Percentiles rank a stretch among this genome's conserved stretches.
Evolutionary conservation across 495 filamentous ascomycete species (phyloP).

Genomic region (Aspergillus haitiensis): DNA sequence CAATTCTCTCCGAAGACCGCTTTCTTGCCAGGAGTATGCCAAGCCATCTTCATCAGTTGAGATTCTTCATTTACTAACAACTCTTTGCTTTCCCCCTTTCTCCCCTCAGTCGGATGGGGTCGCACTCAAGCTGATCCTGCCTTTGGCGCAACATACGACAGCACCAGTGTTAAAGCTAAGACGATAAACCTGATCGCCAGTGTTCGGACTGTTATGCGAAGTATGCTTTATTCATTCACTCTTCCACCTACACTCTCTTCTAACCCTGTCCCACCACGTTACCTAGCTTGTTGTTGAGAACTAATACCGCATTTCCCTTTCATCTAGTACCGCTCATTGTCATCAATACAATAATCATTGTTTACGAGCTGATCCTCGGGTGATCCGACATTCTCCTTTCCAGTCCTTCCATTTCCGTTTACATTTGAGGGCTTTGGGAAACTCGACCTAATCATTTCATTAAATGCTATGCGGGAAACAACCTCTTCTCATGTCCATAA

Average conservation of each 20-base stretch:
- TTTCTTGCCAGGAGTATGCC: conserved; percentile 89
- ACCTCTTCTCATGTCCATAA: background rate
- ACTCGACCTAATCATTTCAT: background rate
- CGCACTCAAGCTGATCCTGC: conserved; percentile 62
- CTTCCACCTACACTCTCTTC: background rate
- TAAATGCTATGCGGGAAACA: no score
- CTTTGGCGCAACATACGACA: conserved; percentile 71
- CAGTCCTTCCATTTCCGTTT: background rate
- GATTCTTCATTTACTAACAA: no score
- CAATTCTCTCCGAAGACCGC: conserved; percentile 94
- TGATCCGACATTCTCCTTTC: conserved; percentile 41
- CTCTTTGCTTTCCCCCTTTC: background rate
- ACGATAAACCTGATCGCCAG: conserved; percentile 86
- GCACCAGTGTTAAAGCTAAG: conserved; percentile 79
- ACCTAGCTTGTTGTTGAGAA: background rate
- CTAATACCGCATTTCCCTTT: background rate
- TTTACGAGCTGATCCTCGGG: conserved; percentile 85
- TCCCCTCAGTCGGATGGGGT: conserved; percentile 74
- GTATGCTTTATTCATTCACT: conserved; percentile 54
- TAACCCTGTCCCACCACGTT: background rate
- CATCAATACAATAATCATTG: conserved; percentile 85
- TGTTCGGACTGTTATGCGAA: conserved; percentile 90
- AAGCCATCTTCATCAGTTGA: no score
- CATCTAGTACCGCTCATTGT: conserved; percentile 84
- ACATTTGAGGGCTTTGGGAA: background rate